Evolutionary conservation across 2,329 filamentous ascomycete genomes (phyloP), one percentile per base, ranked within the genome.

Genomic region (Fusarium torulosum): DNA sequence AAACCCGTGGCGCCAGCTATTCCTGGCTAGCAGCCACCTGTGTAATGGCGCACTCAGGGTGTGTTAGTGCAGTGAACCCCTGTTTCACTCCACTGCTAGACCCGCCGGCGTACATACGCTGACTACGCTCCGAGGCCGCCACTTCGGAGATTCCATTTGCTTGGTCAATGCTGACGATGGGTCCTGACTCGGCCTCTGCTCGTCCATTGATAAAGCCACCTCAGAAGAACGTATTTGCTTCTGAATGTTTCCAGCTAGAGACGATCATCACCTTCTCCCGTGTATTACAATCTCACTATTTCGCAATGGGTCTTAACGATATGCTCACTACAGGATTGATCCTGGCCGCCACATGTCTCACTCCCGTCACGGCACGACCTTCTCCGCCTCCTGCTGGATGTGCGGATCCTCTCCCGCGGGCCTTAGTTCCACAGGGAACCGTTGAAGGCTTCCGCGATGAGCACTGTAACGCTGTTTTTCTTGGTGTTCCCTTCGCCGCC

Each of bases 401-500:
- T 5, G 20, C 37, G 4, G 35, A 37, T 37, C 57, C 52, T 2
- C 29, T 53, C 7, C 71, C 71, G 14, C 59, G 35, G 10, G 64
- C 57, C 33, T 44, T 59, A 31, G 65, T 74, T 15, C 62, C 72
- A 7, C 76, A 79, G 52, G 78, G 75, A 19, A 69, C 62, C 3
- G 67, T 81, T 37, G 67, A 76, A 40, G 80, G 77, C 20, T 79
- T 77, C 68, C 74, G 70, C 8, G 80, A 81, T 51, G 72, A 69
- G 40, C 74, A 69, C 40, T 65, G 67, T 25, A 77, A 74, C 65
- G 72, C 74, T 1, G 78, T 81, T 6, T 81, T 73, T 53, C 71
- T 81, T 10, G 79, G 79, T 9, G 72, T 81, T 10, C 79, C 79
- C 1, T 81, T 76, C 56, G 79, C 79, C 20, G 75, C 75, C 9